These are phyloP conservation scores for Phytophthora hybrid DNA, from an alignment of 352 stramenopile genomes.

Conservation along the genomic window DNA sequence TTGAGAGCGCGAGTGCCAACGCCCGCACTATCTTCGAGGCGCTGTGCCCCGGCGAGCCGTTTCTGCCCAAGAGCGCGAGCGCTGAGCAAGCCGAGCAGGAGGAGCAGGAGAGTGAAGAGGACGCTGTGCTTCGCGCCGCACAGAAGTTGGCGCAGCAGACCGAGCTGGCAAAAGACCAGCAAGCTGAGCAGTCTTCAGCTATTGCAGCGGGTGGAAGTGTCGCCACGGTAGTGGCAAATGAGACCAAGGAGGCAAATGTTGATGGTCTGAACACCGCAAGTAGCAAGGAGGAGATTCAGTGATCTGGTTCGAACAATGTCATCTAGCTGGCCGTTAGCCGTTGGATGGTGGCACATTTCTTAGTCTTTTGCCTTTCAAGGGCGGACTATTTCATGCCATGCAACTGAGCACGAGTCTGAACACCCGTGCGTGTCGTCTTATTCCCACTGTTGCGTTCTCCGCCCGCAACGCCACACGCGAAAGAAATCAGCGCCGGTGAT, in stretches of 20 bases:
- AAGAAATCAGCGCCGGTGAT: conserved; percentile 38
- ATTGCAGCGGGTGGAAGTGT: neutral
- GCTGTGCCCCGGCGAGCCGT: conserved; percentile 68
- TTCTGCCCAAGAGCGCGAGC: conserved; percentile 69
- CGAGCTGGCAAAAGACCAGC: neutral
- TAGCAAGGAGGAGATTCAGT: conserved; percentile 2
- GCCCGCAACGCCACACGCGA: conserved; percentile 18
- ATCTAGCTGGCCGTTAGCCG: neutral
- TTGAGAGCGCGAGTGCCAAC: conserved; percentile 69
- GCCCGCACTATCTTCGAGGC: conserved; percentile 67
- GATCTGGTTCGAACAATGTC: conserved; percentile 1
- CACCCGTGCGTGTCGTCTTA: conserved; percentile 28
- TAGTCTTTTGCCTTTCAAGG: conserved; percentile 6
- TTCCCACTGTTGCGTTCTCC: conserved; percentile 21
- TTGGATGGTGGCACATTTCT: neutral
- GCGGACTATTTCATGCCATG: conserved; percentile 5
- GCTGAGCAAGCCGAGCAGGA: conserved; percentile 65
- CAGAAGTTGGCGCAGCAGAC: conserved; percentile 51
- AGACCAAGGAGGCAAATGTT: neutral
- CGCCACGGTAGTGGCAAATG: neutral
- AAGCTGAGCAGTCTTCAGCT: neutral
- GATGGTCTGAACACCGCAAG: conserved; percentile 5
- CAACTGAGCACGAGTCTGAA: conserved; percentile 28
- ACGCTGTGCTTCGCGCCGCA: conserved; percentile 65
- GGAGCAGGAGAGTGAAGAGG: conserved; percentile 69